Evolutionary conservation across 2,329 filamentous ascomycete species (phyloP).

Genomic region (Trichoderma pleuroti): DNA sequence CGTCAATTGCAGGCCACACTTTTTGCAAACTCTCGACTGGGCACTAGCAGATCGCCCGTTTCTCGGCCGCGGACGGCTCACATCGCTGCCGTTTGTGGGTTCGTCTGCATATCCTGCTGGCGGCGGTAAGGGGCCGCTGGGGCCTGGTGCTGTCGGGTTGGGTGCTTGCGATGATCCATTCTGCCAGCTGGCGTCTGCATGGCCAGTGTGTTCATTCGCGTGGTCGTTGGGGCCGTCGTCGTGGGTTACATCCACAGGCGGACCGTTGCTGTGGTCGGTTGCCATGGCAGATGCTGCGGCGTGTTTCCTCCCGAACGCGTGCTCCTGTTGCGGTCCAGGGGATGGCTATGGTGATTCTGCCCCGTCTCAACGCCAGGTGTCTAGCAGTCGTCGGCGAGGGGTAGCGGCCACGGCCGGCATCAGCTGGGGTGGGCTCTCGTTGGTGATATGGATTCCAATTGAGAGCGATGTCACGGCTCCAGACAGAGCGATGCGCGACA

Average conservation of each 20-base stretch:
- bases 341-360: slow-evolving; percentile 22
- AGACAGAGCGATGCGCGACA: slow-evolving; percentile 23
- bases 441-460: slow-evolving; percentile 30
- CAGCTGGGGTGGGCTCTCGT: slow-evolving; percentile 28
- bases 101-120: slow-evolving; percentile 40
- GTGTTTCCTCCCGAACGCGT: slow-evolving; percentile 19
- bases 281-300: slow-evolving; percentile 38
- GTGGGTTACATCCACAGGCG: slow-evolving; percentile 38
- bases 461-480: slow-evolving; percentile 15
- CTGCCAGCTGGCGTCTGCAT: slow-evolving; percentile 37
- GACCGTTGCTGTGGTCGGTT: slow-evolving; percentile 45
- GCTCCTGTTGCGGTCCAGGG: slow-evolving; percentile 27
- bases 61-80: slow-evolving; percentile 54
- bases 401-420: slow-evolving; percentile 36
- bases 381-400: slow-evolving; percentile 33
- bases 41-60: slow-evolving; percentile 56
- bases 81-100: slow-evolving; percentile 52
- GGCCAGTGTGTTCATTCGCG: slow-evolving; percentile 28
- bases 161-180: slow-evolving; percentile 37
- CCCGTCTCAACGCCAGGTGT: slow-evolving; percentile 32
- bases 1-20: slow-evolving; percentile 81
- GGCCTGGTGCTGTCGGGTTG: slow-evolving; percentile 36
- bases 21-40: slow-evolving; percentile 69
- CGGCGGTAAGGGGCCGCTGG: slow-evolving; percentile 31
- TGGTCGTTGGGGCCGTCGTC: slow-evolving; percentile 30